Evolutionary conservation across 2,329 filamentous ascomycete species (phyloP), one percentile per base, ranked within the genome.

Genomic region (Penicillium corylophilum): DNA sequence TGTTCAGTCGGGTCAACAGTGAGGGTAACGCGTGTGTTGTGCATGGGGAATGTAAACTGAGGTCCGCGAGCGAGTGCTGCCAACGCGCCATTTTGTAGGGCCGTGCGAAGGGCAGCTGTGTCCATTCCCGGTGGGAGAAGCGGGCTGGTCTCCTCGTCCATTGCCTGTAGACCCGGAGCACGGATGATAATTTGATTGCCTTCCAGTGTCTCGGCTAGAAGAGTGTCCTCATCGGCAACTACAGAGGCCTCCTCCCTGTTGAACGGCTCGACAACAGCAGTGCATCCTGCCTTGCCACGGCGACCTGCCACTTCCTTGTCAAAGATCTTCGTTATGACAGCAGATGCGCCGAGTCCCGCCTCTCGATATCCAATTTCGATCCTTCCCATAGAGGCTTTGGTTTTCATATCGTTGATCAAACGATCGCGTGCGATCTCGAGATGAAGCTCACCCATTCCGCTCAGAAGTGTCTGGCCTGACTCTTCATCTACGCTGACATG

Each of bases 331-430:
- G 80, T 82, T 33, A 85, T 79, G 0, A 82, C 74, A 0, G 69
- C 67, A 0, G 85, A 86, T 0, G 79, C 64, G 3, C 77, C 75
- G 0, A 84, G 82, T 9, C 94, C 76, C 43, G 86, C 87, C 74
- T 99, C 94, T 48, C 95, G 87, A 73, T 97, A 99, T 60, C 95
- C 91, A 54, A 99, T 96, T 63, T 96, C 89, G 56, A 99, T 95
- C 47, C 85, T 86, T 12, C 93, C 92, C 77, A 96, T 96, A 16
- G 76, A 85, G 56, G 79, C 91, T 80, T 84, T 96, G 71, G 78
- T 90, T 69, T 94, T 95, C 74, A 96, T 87, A 65, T 95, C 90
- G 46, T 90, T 89, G 59, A 94, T 85, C 9, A 99, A 82, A 39
- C 92, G 84, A 70, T 97, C 90, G 44, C 90, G 79, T 0, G 93